A percentile compares a stretch with the other conserved stretches of the same genome.
Conservation (phyloP, 2,329 filamentous ascomycete genomes). For the Ophiocordyceps camponoti-floridani region DNA sequence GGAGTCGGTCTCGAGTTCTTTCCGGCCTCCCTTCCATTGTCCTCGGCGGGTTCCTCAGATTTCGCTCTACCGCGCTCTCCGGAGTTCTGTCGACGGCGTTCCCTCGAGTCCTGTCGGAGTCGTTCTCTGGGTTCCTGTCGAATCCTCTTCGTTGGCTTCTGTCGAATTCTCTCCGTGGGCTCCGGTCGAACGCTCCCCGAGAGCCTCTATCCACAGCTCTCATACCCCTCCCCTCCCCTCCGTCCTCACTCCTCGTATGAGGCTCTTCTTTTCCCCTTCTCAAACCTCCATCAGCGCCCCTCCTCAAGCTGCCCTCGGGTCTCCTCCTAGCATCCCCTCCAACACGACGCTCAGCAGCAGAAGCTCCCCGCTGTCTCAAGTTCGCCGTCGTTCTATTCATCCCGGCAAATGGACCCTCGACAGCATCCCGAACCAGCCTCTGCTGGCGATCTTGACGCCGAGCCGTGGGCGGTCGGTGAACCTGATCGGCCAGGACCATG, state of each 20-base stretch:
- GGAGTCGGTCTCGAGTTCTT: neutral
- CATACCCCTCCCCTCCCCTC: too few species aligned
- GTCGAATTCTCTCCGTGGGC: too few species aligned
- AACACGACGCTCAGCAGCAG: neutral
- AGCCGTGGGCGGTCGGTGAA: constrained; percentile 21
- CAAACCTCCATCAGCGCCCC: neutral
- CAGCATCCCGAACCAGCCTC: constrained; percentile 3
- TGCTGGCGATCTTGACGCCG: constrained; percentile 9
- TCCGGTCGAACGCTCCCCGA: neutral
- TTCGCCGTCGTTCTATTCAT: constrained; percentile 30
- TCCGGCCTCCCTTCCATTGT: constrained; percentile 2
- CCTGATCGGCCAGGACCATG: constrained; percentile 39
- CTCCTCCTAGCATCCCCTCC: too few species aligned
- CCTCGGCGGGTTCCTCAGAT: neutral
- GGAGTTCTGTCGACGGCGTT: too few species aligned
- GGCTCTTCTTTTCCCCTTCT: constrained; percentile 6
- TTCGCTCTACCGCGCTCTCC: neutral
- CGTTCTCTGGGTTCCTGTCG: too few species aligned
- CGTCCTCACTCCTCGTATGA: too few species aligned
- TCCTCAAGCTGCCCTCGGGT: too few species aligned
- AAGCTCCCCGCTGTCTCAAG: constrained; percentile 4
- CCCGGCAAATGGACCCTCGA: constrained; percentile 31
- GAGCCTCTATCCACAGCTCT: neutral
- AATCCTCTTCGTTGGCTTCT: too few species aligned
- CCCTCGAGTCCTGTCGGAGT: too few species aligned